Conservation (phyloP, 2,329 filamentous ascomycete species). For the Daldinia sp. region DNA sequence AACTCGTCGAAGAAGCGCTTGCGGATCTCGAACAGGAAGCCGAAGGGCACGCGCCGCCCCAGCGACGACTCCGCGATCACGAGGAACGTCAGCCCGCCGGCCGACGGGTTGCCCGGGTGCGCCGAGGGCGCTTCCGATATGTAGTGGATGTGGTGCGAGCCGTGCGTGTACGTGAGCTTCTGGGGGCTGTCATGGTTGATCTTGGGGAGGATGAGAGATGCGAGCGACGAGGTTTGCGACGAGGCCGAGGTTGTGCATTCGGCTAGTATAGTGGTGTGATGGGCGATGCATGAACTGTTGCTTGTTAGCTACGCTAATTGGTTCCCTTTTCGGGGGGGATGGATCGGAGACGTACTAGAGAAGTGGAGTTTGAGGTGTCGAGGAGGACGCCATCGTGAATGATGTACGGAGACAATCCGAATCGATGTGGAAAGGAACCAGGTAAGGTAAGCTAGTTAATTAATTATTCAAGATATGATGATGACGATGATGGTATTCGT, state of each 20-base stretch:
- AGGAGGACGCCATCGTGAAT: conserved; percentile 76
- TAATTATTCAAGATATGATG: not conserved
- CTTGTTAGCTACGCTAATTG: conserved; percentile 31
- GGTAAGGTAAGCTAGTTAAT: not conserved
- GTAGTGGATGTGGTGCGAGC: conserved; percentile 94
- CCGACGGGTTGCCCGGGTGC: conserved; percentile 68
- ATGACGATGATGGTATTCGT: not conserved
- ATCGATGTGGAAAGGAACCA: not conserved
- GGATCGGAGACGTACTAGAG: conserved; percentile 72
- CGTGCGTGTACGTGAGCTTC: conserved; percentile 95
- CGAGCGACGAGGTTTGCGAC: conserved; percentile 85
- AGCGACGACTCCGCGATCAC: conserved; percentile 86
- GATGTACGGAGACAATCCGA: conserved; percentile 14
- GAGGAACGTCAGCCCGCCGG: conserved; percentile 89
- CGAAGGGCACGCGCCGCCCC: conserved; percentile 90
- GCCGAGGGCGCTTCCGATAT: conserved; percentile 84
- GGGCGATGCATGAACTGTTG: conserved; percentile 87
- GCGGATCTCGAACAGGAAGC: conserved; percentile 91
- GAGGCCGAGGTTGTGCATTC: conserved; percentile 92
- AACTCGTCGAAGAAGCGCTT: conserved; percentile 84
- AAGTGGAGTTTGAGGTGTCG: conserved; percentile 73
- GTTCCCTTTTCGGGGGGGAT: conserved; percentile 24
- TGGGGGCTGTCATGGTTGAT: conserved; percentile 84
- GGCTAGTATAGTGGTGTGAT: conserved; percentile 90
- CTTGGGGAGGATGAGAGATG: conserved; percentile 94